phyloP scores from a whole-genome alignment of 2,329 filamentous ascomycete species.

The Talaromyces sp. region DNA sequence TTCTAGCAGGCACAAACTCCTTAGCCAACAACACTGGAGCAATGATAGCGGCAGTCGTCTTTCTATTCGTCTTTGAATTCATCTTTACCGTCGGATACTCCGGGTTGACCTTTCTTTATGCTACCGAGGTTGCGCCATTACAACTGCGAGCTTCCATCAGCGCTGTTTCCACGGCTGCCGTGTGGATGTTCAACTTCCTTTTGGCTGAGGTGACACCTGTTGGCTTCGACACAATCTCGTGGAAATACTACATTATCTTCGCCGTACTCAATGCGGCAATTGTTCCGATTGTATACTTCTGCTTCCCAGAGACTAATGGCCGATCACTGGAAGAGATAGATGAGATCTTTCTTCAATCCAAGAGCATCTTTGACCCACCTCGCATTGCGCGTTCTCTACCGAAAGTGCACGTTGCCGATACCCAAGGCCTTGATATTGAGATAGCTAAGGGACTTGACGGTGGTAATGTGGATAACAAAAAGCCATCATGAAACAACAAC shows the following conservation, averaged over 20 bases:
- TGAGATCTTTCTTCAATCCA: slow-evolving; percentile 40
- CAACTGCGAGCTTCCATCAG: slow-evolving; percentile 45
- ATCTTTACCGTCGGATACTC: slow-evolving; percentile 64
- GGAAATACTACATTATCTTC: slow-evolving; percentile 50
- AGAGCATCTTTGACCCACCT: slow-evolving; percentile 15
- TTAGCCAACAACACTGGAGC: slow-evolving; percentile 45
- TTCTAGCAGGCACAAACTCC: slow-evolving; percentile 56
- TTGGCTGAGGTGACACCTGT: slow-evolving; percentile 42
- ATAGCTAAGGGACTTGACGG: not conserved
- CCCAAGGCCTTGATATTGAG: not conserved
- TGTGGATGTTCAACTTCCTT: slow-evolving; percentile 45
- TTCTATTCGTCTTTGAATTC: slow-evolving; percentile 63
- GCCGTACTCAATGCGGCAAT: slow-evolving; percentile 44
- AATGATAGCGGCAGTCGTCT: slow-evolving; percentile 57
- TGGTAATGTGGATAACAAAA: not conserved
- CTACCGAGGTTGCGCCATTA: slow-evolving; percentile 57
- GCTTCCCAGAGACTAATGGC: slow-evolving; percentile 44
- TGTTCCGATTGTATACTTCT: slow-evolving; percentile 39
- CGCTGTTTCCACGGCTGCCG: slow-evolving; percentile 52
- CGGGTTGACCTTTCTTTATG: slow-evolving; percentile 63
- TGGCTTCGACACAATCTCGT: slow-evolving; percentile 51
- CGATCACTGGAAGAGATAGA: slow-evolving; percentile 44
- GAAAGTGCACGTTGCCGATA: not conserved
- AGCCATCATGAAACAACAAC: not conserved
- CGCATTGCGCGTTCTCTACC: slow-evolving; percentile 24